Evolutionary conservation across 768 basidiomycete species (phyloP), one percentile per base, ranked within the genome.

Genomic region (Suillus weaverae): DNA sequence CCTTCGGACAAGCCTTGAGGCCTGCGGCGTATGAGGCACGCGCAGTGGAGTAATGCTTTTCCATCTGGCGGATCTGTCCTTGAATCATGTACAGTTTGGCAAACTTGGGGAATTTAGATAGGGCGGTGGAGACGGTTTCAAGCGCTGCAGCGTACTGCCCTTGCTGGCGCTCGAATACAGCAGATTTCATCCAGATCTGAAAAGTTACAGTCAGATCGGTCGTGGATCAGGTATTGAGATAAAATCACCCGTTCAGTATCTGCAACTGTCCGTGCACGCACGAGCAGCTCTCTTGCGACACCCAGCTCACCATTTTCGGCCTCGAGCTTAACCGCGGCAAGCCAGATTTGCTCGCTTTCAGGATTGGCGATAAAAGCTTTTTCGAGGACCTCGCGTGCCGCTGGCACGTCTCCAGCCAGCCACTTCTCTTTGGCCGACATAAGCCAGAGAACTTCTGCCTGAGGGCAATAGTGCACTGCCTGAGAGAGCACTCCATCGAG

Each of bases 141-240:
- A 98, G 84, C 0, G 97, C 95, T 1, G 82, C 84, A 18, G 86
- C 83, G 6, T 87, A 81, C 67, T 89, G 85, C 2, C 89, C 89
- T 74, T 95, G 93, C 73, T 97, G 92, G 11, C 96, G 85, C 72
- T 98, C 95, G 70, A 99, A 95, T 1, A 94, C 93, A 2, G 93
- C 95, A 1, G 93, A 95, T 75, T 99, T 99, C 95, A 99, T 95
- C 97, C 97, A 99, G 60, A 99, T 98, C 95, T 97, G 71, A 10
- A 8, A 7, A 30, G 33, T 30, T 43, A 60, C 54, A 53, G 48
- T 35, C n/a, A n/a, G 2, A 1, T 26, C 46, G 43, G 44, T 22
- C 32, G 11, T 22, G 8, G 2, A 26, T 39, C 18, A 22, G 38
- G 26, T 16, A 64, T 39, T 16, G 5, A 11, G 33, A 26, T 38